phyloP scores from a whole-genome alignment of 495 filamentous ascomycete species.

The Annulohypoxylon maeteangense region DNA sequence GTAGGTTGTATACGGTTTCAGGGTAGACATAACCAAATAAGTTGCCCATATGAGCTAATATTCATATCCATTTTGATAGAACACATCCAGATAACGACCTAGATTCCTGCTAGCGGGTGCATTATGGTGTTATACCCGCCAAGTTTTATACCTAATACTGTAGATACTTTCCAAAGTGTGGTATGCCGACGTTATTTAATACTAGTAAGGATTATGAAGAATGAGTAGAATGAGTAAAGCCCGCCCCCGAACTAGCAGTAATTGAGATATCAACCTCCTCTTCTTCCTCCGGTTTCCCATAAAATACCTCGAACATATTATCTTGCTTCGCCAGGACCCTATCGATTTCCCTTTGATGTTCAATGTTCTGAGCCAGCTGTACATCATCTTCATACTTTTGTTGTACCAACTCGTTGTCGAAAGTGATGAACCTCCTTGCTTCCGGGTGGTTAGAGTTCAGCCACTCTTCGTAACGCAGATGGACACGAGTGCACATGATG shows the following conservation, averaged over 20 bases:
- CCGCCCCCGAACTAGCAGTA: not conserved
- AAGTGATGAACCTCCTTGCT: not conserved
- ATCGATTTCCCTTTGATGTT: not conserved
- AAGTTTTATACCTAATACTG: not conserved
- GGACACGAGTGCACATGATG: conserved; percentile 6
- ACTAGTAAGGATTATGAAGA: not conserved
- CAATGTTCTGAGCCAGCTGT: not conserved
- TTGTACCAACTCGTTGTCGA: not conserved
- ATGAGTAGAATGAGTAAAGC: too few species aligned
- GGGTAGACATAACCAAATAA: too few species aligned
- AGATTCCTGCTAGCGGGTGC: not conserved
- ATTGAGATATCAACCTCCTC: not conserved
- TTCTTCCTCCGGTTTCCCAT: not conserved
- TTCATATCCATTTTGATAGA: too few species aligned
- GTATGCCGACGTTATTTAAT: not conserved
- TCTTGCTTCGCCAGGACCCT: not conserved
- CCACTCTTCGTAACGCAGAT: not conserved
- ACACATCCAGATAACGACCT: too few species aligned
- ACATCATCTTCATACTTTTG: not conserved
- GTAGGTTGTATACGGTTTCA: too few species aligned
- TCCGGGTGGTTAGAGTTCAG: conserved; percentile 1
- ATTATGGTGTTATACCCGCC: too few species aligned
- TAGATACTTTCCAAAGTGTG: not conserved
- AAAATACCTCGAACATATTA: not conserved
- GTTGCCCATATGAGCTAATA: too few species aligned